Base-by-base conservation (phyloP, 75 land plant genomes). In the Sequoiadendron giganteum region DNA sequence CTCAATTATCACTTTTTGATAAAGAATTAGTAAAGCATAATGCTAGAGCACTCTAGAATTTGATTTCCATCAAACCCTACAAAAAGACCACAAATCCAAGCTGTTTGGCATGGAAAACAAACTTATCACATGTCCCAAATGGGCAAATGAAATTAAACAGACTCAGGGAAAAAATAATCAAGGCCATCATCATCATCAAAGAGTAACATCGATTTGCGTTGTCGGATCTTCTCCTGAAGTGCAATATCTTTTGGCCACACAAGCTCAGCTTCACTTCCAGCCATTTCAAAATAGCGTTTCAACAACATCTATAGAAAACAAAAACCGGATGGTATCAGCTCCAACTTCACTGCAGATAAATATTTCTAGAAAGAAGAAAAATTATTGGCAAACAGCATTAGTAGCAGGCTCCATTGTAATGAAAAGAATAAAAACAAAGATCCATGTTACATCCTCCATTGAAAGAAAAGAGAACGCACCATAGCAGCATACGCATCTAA, bases 401-500 rank as follows among this genome's bases (percentile, higher is more conserved):
- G 40, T 7, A 45, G 13, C 49, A 34, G 45, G 49, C 7, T 72
- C n/a, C 52, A 88, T 34, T 82, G 68, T 14, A 36, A 28, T 72
- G 6, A 78, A 34, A 65, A 65, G 28, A 5, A 6, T 21, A 25
- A 65, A 7, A 65, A 65, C 65, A 58, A 13, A 65, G 28, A 65
- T 65, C 28, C n/a, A 25, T 87, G 42, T 45, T 14, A 48, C 45
- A 34, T 86, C 47, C 19, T 88, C 45, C 3, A 42, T 28, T 32
- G 65, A 77, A 83, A 90, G 56, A 45, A 83, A 14, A 16, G 11
- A 30, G 56, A 54, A 52, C 88, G 10, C 87, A 98, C 99, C 95
- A 95, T 78, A 40, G 99, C 99, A 65, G 99, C 95, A 91, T 93
- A 98, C 40, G 99, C 96, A 92, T 97, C 99, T 79, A 91, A 49